Conservation (phyloP, 805 yeast species). For the Diddensiella transvaalensis region DNA sequence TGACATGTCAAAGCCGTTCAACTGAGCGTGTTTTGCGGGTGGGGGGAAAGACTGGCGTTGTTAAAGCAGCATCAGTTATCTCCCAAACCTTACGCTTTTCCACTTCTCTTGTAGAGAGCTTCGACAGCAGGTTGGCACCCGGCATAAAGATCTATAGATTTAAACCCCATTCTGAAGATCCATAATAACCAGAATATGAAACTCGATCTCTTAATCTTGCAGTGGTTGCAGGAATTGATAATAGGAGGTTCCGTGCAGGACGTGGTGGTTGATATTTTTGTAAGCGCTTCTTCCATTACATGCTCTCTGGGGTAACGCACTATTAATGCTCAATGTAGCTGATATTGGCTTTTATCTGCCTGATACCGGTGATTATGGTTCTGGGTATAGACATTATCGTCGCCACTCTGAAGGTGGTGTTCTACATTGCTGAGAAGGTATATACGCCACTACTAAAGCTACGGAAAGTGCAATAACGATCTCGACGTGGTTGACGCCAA, state of each 20-base stretch:
- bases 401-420: neutral
- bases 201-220: neutral
- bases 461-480: neutral
- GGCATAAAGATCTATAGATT: too few relatives aligned
- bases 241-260: slow-evolving; percentile 5
- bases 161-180: neutral
- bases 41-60: neutral
- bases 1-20: slow-evolving; percentile 3
- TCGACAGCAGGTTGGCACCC: neutral
- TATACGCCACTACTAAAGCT: neutral
- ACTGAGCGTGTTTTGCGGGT: neutral
- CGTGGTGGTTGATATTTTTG: slow-evolving; percentile 14
- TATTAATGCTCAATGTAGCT: slow-evolving; percentile 23
- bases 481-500: neutral
- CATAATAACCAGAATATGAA: neutral
- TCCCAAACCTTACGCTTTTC: neutral
- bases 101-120: neutral
- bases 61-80: neutral
- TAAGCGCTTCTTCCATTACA: slow-evolving; percentile 7
- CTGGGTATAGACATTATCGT: slow-evolving; percentile 20
- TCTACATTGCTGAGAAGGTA: neutral
- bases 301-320: neutral
- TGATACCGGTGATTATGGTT: slow-evolving; percentile 32
- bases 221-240: neutral
- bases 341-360: slow-evolving; percentile 40